Evolutionary conservation across 2,329 filamentous ascomycete genomes (phyloP).

Genomic region (Leptodontidium sp.): DNA sequence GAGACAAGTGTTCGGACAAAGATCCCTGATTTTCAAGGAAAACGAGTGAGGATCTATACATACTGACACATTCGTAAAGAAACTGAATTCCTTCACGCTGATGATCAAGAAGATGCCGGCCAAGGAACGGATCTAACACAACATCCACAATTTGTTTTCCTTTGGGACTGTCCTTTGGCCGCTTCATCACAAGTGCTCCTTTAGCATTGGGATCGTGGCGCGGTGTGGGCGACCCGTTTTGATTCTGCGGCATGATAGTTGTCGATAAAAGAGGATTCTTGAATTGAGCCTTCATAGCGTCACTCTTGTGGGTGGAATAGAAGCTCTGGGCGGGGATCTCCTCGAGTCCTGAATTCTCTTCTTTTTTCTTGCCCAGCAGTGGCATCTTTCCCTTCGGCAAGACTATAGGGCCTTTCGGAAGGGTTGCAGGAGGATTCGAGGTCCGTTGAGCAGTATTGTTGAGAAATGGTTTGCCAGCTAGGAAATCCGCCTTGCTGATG

Average conservation of each 20-base stretch:
- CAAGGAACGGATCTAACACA: constrained; percentile 72
- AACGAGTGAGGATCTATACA: too few relatives aligned
- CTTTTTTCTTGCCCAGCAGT: constrained; percentile 33
- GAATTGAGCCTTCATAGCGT: constrained; percentile 58
- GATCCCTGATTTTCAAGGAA: too few relatives aligned
- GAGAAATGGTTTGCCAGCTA: constrained; percentile 57
- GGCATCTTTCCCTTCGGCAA: constrained; percentile 42
- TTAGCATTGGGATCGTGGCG: constrained; percentile 68
- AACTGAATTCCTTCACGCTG: constrained; percentile 76
- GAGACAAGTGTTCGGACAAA: too few relatives aligned
- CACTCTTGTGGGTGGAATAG: constrained; percentile 49
- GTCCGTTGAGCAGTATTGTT: constrained; percentile 34
- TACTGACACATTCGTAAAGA: constrained; percentile 74
- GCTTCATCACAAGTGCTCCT: constrained; percentile 72
- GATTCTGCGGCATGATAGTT: constrained; percentile 57
- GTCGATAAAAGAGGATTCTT: constrained; percentile 67
- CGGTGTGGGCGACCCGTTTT: constrained; percentile 60
- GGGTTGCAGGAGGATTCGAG: constrained; percentile 23
- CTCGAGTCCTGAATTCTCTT: constrained; percentile 35
- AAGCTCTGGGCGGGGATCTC: constrained; percentile 51
- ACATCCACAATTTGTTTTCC: constrained; percentile 76
- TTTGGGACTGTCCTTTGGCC: constrained; percentile 61
- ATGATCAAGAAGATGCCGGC: constrained; percentile 69
- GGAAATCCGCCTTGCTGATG: constrained; percentile 66
- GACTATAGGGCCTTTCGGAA: constrained; percentile 29